Percentiles rank a stretch among this genome's conserved stretches.
Evolutionary conservation across 352 stramenopile species (phyloP).

Genomic region (Peronospora tabacina): DNA sequence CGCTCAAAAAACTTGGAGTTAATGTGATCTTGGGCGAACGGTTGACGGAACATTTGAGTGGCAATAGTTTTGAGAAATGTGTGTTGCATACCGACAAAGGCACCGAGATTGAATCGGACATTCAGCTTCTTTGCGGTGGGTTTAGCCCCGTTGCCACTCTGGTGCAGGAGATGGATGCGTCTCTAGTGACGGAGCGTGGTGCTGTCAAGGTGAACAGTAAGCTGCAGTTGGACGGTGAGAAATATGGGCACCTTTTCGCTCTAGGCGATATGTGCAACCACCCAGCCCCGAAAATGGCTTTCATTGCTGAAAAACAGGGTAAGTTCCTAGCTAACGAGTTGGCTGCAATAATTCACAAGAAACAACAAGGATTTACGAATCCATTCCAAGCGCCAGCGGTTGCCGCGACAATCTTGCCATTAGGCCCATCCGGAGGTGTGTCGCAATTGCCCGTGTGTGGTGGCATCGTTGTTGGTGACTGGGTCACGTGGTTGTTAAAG

Average conservation of each 20-base stretch:
- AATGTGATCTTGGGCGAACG: conserved; percentile 51
- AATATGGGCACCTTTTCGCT: conserved; percentile 47
- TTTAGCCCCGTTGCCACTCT: conserved; percentile 31
- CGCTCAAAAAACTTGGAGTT: conserved; percentile 36
- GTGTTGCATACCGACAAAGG: conserved; percentile 42
- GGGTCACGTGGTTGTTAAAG: conserved; percentile 42
- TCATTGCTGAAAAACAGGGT: conserved; percentile 36
- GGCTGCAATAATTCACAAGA: conserved; percentile 20
- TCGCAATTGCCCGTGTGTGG: conserved; percentile 44
- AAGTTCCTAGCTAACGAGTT: conserved; percentile 36
- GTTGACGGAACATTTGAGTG: conserved; percentile 33
- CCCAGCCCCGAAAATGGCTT: conserved; percentile 35
- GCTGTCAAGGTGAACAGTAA: conserved; percentile 39
- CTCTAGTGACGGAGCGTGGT: conserved; percentile 32
- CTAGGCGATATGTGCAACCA: conserved; percentile 52
- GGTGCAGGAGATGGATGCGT: conserved; percentile 36
- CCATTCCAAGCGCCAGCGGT: conserved; percentile 14
- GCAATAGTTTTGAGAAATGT: conserved; percentile 34
- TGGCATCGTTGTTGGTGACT: conserved; percentile 44
- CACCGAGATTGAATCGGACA: conserved; percentile 46
- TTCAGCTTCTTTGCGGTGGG: conserved; percentile 43
- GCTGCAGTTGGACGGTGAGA: conserved; percentile 40
- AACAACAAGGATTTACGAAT: conserved; percentile 24
- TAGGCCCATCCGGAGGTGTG: conserved; percentile 45
- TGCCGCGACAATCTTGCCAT: conserved; percentile 28